Base-by-base conservation (phyloP, 2,329 filamentous ascomycete genomes). In the Aureobasidium sp. region DNA sequence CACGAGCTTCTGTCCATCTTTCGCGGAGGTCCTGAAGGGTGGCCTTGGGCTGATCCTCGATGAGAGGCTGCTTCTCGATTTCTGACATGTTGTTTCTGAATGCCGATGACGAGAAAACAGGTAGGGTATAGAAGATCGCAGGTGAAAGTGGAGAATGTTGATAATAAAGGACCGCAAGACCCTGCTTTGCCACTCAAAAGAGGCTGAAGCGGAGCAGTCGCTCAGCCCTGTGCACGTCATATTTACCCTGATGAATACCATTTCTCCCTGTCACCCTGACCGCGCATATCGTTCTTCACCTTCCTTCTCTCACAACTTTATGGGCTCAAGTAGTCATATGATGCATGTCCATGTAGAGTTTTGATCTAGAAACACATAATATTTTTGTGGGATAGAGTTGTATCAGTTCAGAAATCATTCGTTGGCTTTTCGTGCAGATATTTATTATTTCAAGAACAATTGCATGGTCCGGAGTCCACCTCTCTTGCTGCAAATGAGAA, bases 11-110 rank as follows among this genome's bases (percentile, higher is more conserved):
- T 15, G 55, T 41, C 31, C 61, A 59, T 62, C 55, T 61, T 27
- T 51, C 36, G 27, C 44, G 44, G n/a, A 65, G 63, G n/a, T 63
- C 60, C 17, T 51, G 22, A 20, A 65, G 60, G 9, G 57, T 58
- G 20, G 56, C 34, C 17, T 65, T 61, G 5, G 53, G 45, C 29
- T 63, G 37, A 8, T 55, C 29, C 56, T 61, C 41, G 9, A 59
- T 53, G 8, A 61, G 56, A 31, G 62, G 62, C 20, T 63, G 47
- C 45, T 63, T 63, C 36, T 63, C 62, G 2, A 60, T 48, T 29
- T 61, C 57, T 14, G 55, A 53, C 49, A 58, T 58, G 41, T 15
- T 58, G 12, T 12, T 57, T 22, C 12, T 6, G 14, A 14, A 20
- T 11, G 12, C 27, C 37, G 52, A 56, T 56, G 39, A 20, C 20